A percentile compares a stretch with the other conserved stretches of the same genome.
Evolutionary conservation across 345 rosid species (phyloP).

Genomic region (Reutealis trisperma): DNA sequence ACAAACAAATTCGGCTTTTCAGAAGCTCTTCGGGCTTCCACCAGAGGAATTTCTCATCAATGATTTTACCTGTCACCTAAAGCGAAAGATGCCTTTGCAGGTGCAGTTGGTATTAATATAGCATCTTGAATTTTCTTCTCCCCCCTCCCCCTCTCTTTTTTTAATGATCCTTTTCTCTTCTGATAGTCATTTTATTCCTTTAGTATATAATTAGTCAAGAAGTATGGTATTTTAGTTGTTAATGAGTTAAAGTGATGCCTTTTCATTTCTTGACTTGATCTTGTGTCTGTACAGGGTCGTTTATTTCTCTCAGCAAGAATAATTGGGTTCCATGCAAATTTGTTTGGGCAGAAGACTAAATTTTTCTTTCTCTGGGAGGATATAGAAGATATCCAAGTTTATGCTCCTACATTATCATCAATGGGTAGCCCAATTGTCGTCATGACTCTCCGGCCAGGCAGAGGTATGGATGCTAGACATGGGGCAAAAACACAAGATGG

Average conservation of each 20-base stretch:
- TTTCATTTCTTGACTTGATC: conserved; percentile 10
- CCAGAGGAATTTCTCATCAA: conserved; percentile 96
- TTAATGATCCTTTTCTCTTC: background rate
- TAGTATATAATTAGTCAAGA: background rate
- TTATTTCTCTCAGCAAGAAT: conserved; percentile 89
- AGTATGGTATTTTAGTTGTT: background rate
- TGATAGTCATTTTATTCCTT: conserved; percentile 2
- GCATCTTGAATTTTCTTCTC: conserved; percentile 15
- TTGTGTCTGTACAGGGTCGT: conserved; percentile 68
- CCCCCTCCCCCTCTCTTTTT: background rate
- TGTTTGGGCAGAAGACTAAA: conserved; percentile 88
- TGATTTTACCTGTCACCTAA: conserved; percentile 96
- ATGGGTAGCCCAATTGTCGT: conserved; percentile 92
- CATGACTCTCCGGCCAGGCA: conserved; percentile 72
- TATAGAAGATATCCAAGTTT: conserved; percentile 79
- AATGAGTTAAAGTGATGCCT: conserved; percentile 2
- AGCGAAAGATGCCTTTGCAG: conserved; percentile 92
- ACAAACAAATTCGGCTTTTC: conserved; percentile 94
- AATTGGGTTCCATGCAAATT: conserved; percentile 87
- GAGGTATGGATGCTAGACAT: conserved; percentile 85
- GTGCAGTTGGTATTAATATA: conserved; percentile 37
- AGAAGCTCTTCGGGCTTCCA: conserved; percentile 94
- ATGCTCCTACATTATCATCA: conserved; percentile 79
- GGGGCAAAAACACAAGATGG: conserved; percentile 88
- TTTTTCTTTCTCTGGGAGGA: conserved; percentile 99